Base-by-base conservation (phyloP, 805 yeast genomes). In the Candida pini region DNA sequence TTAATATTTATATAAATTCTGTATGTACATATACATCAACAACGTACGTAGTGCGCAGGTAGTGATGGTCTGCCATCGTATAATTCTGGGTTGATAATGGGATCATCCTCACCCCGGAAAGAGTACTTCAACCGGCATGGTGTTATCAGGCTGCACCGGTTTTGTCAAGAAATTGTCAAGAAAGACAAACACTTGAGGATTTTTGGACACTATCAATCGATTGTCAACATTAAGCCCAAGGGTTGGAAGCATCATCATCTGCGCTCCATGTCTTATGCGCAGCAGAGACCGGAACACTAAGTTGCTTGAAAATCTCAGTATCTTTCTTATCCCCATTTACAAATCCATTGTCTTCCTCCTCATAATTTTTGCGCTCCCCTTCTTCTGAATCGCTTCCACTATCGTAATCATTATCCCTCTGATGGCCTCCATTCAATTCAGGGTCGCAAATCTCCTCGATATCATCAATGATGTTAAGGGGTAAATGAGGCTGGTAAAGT, bases 401-500 rank as follows among this genome's bases (percentile, higher is more conserved):
- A 9, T 38, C 45, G 7, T 48, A 48, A 5, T 33, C 40, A 16
- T 34, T 25, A 16, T 31, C 15, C n/a, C n/a, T n/a, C n/a, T n/a
- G n/a, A n/a, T n/a, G n/a, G 49, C 12, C 27, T 43, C 45, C 22
- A 21, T 52, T 55, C 23, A 35, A 40, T 19, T 38, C 48, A 27
- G 62, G 68, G 35, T 75, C 81, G 39, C 70, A 73, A 16, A 81
- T 66, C 36, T 77, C 84, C 45, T 83, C 95, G 23, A 86, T 61
- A 34, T 73, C 76, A 51, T 86, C 96, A 37, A 81, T 60, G 9
- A 87, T 65, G 13, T 75, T 76, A 15, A 76, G 60, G 0, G 95
- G 90, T 30, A 88, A 58, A 16, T 75, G 62, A 1, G 97, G 96
- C 53, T 80, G 85, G 49, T 68, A 80, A 34, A 69, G 62, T 37